These are phyloP conservation scores for Wickerhamomyces chambardii DNA, from an alignment of 805 yeast genomes.

Conservation along the genomic window DNA sequence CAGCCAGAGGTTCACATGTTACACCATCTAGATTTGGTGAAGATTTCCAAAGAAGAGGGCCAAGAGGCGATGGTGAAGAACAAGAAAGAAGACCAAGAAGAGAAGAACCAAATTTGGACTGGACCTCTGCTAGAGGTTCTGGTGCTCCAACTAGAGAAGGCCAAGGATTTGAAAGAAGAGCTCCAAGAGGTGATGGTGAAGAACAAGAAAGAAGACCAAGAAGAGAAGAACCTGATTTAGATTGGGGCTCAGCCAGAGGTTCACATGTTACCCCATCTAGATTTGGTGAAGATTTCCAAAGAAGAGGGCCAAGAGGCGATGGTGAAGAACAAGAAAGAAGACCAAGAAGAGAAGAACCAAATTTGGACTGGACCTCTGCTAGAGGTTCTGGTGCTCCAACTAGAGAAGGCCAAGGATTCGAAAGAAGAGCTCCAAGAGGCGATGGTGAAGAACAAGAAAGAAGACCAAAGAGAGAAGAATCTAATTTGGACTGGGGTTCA, in stretches of 20 bases:
- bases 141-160: conserved; percentile 26
- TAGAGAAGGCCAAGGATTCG: conserved; percentile 24
- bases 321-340: conserved; percentile 11
- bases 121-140: conserved; percentile 42
- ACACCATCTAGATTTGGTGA: conserved; percentile 13
- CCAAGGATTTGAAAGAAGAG: conserved; percentile 12
- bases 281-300: conserved; percentile 22
- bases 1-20: conserved; percentile 24
- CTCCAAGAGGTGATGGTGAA: too few relatives aligned
- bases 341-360: conserved; percentile 37
- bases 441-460: conserved; percentile 12
- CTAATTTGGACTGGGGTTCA: conserved; percentile 48
- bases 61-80: conserved; percentile 14
- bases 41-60: conserved; percentile 18
- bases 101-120: conserved; percentile 36
- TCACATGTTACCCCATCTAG: conserved; percentile 25
- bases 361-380: conserved; percentile 45
- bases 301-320: conserved; percentile 21
- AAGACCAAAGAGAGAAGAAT: conserved; percentile 32
- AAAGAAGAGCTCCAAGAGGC: conserved; percentile 24
- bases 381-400: conserved; percentile 28
- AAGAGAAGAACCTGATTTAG: conserved; percentile 34
- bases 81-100: conserved; percentile 20
- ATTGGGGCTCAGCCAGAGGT: conserved; percentile 46
- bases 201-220: conserved; percentile 17